Evolutionary conservation across 1,284 basidiomycete genomes (phyloP), one percentile per base, ranked within the genome.

Genomic region (Clitocybe nebularis): DNA sequence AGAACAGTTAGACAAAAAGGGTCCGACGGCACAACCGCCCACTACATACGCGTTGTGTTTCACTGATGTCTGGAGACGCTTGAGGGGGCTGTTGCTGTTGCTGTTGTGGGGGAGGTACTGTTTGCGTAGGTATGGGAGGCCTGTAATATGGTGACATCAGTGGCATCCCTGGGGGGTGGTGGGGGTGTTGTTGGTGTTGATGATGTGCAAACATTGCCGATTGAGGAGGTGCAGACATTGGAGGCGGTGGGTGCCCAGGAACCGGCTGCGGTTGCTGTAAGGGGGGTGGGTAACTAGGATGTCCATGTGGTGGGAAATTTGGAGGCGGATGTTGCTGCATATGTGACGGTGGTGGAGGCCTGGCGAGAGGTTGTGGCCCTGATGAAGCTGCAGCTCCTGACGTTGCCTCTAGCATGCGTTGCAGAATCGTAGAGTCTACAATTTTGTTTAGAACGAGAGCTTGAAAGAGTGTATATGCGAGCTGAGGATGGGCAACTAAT

Each of bases 391-490:
- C 38, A 38, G 58, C 39, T 22, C 56, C 57, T 21, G 63, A 53
- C 30, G 67, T 66, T 1, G 77, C 72, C 19, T 72, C 73, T 17
- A 83, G 69, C 77, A 87, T 84, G 45, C 81, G 72, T 68, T 84
- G 66, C 2, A 98, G 72, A 39, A 97, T 83, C 1, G 80, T 77
- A 1, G 88, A 80, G 53, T 98, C 94, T 36, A 99, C 91, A 17
- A 99, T 91, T 59, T 95, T 92, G 75, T 96, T 91, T 46, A 97
- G 72, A 4, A 99, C 71, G 58, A 99, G 81, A 0, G 92, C 89
- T 68, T 98, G 95, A 71, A 99, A 98, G 13, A 99, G 75, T 0
- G 95, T 95, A 60, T 98, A 99, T 2, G 93, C 86, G 11, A 97
- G 76, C 66, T 99, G 95, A 10, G 96, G 95, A 56, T 97, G 87